phyloP scores from a whole-genome alignment of 78 protist species.

The Protostelium mycophagum region DNA sequence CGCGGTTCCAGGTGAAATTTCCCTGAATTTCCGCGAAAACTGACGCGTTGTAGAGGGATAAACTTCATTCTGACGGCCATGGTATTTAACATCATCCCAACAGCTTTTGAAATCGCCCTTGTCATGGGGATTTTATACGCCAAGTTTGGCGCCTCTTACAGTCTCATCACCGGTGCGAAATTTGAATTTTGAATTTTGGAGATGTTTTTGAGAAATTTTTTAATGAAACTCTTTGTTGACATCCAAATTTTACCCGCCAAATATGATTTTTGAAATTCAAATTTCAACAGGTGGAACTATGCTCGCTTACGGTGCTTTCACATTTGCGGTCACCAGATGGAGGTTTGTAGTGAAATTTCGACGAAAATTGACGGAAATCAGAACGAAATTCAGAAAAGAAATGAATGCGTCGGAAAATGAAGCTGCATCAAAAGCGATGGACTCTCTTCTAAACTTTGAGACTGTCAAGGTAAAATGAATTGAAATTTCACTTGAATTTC shows the following conservation, averaged over 20 bases:
- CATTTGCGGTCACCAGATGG: constrained; percentile 81
- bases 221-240: no score
- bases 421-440: constrained; percentile 42
- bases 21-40: not conserved
- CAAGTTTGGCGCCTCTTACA: constrained; percentile 48
- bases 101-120: constrained; percentile 78
- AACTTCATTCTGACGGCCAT: constrained; percentile 57
- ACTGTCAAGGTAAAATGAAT: constrained; percentile 74
- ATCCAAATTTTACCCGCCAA: no score
- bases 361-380: constrained; percentile 2
- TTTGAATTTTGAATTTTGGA: no score
- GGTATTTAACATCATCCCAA: constrained; percentile 84
- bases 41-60: constrained; percentile 34
- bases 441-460: constrained; percentile 66
- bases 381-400: constrained; percentile 68
- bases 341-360: constrained; percentile 19
- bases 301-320: constrained; percentile 75
- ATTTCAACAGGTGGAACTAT: constrained; percentile 54
- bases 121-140: constrained; percentile 63
- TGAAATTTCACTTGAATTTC: no score
- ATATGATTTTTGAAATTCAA: no score
- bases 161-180: constrained; percentile 49
- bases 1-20: constrained; percentile 66
- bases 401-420: constrained; percentile 74
- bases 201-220: no score